Percentiles rank a stretch among this genome's conserved stretches.
Conservation (phyloP, 2,329 filamentous ascomycete genomes). For the Epichloe sibirici region DNA sequence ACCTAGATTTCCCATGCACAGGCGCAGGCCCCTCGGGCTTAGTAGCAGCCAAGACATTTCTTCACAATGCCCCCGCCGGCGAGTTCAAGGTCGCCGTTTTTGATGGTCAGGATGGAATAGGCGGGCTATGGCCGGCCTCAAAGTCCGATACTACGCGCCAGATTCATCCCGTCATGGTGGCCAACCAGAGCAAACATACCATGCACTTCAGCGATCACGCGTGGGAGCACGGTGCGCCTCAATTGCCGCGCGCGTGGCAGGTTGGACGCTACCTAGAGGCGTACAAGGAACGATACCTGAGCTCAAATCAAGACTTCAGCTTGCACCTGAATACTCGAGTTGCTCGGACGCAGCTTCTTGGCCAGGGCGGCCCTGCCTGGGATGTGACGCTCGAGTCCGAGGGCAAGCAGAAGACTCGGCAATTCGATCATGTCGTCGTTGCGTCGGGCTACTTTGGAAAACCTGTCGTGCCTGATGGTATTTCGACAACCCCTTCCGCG, state of each 20-base stretch:
- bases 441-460: slow-evolving; percentile 67
- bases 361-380: slow-evolving; percentile 26
- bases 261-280: slow-evolving; percentile 58
- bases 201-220: slow-evolving; percentile 61
- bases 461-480: slow-evolving; percentile 36
- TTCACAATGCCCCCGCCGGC: slow-evolving; percentile 41
- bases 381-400: slow-evolving; percentile 24
- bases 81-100: slow-evolving; percentile 59
- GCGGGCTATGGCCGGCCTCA: slow-evolving; percentile 62
- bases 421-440: slow-evolving; percentile 61
- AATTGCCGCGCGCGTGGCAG: slow-evolving; percentile 67
- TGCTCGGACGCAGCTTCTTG: slow-evolving; percentile 21
- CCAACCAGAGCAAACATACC: slow-evolving; percentile 68
- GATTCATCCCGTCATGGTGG: slow-evolving; percentile 54
- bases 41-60: slow-evolving; percentile 59
- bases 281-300: slow-evolving; percentile 49
- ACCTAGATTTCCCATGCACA: slow-evolving; percentile 17
- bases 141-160: slow-evolving; percentile 36
- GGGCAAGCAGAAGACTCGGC: slow-evolving; percentile 27
- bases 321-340: slow-evolving; percentile 39
- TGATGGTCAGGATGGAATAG: slow-evolving; percentile 52
- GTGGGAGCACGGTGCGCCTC: slow-evolving; percentile 48
- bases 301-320: slow-evolving; percentile 24
- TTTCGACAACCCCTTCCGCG: slow-evolving; percentile 18
- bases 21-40: slow-evolving; percentile 59